Evolutionary conservation across 768 basidiomycete genomes (phyloP).

Genomic region (Boletus coccyginus): DNA sequence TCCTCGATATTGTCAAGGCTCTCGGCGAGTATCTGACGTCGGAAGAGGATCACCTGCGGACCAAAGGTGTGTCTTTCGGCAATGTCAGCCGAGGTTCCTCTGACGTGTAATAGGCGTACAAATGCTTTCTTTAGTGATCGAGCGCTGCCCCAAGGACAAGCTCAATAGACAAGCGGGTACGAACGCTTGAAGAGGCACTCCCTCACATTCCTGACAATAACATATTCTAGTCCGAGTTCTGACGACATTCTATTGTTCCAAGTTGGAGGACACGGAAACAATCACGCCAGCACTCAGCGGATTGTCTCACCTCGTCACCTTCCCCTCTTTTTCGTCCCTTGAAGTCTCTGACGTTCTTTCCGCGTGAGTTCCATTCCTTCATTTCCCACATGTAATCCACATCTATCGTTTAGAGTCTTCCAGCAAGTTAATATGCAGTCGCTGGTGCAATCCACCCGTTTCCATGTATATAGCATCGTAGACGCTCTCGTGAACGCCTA

Average conservation of each 20-base stretch:
- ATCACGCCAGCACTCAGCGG: conserved; percentile 81
- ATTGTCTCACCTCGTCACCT: conserved; percentile 58
- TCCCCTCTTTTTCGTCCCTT: conserved; percentile 58
- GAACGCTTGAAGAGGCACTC: conserved; percentile 16
- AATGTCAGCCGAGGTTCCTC: background rate
- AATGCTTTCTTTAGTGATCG: conserved; percentile 72
- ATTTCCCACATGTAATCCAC: background rate
- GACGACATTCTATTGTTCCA: conserved; percentile 77
- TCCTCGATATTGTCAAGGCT: conserved; percentile 80
- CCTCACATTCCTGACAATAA: background rate
- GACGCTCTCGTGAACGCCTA: conserved; percentile 50
- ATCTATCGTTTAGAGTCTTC: conserved; percentile 54
- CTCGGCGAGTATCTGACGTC: conserved; percentile 87
- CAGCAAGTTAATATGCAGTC: conserved; percentile 76
- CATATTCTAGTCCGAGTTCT: conserved; percentile 71
- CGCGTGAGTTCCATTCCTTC: conserved; percentile 45
- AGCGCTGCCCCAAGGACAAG: conserved; percentile 53
- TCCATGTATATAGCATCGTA: conserved; percentile 75
- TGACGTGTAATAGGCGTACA: conserved; percentile 62
- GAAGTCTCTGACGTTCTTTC: conserved; percentile 61
- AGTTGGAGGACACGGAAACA: conserved; percentile 83
- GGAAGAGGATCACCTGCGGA: conserved; percentile 73
- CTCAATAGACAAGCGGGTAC: conserved; percentile 82
- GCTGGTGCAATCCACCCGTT: conserved; percentile 78
- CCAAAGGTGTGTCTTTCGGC: conserved; percentile 59